These are phyloP conservation scores for Cystobasidium tubakii DNA, from an alignment of 768 basidiomycete species.

Conservation along the genomic window DNA sequence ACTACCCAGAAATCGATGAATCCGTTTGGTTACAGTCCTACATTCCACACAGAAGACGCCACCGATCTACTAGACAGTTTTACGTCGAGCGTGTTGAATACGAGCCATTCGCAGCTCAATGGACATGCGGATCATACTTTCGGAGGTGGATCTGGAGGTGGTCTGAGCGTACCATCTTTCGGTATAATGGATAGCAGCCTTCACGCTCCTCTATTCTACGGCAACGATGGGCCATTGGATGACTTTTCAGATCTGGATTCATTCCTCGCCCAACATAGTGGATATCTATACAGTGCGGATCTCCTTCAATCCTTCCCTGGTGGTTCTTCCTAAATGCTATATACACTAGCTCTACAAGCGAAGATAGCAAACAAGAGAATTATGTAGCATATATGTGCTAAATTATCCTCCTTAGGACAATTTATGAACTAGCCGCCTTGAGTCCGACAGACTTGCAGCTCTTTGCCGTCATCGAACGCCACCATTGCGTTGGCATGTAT, in stretches of 20 bases:
- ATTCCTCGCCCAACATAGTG: conserved; percentile 20
- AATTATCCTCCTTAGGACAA: no score
- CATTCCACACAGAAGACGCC: background rate
- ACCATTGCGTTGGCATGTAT: conserved; percentile 17
- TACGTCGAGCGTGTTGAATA: background rate
- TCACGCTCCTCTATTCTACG: conserved; percentile 6
- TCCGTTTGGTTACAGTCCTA: background rate
- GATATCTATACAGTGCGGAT: conserved; percentile 19
- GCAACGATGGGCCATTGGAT: conserved; percentile 2
- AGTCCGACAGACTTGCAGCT: background rate
- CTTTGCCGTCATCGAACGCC: conserved; percentile 7
- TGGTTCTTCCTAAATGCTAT: background rate
- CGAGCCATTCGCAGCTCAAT: background rate
- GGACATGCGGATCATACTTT: background rate
- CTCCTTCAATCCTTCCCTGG: background rate
- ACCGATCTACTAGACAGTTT: background rate
- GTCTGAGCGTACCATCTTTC: background rate
- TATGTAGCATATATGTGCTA: no score
- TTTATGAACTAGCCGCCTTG: background rate
- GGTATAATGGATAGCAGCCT: conserved; percentile 7
- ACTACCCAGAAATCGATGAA: background rate
- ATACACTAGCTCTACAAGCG: background rate
- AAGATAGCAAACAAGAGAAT: background rate
- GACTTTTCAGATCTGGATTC: conserved; percentile 14
- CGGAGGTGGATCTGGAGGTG: background rate